Evolutionary conservation across 192 early-diverging fungal species (phyloP), one percentile per base, ranked within the genome.

Genomic region (Cladochytrium replicatum): DNA sequence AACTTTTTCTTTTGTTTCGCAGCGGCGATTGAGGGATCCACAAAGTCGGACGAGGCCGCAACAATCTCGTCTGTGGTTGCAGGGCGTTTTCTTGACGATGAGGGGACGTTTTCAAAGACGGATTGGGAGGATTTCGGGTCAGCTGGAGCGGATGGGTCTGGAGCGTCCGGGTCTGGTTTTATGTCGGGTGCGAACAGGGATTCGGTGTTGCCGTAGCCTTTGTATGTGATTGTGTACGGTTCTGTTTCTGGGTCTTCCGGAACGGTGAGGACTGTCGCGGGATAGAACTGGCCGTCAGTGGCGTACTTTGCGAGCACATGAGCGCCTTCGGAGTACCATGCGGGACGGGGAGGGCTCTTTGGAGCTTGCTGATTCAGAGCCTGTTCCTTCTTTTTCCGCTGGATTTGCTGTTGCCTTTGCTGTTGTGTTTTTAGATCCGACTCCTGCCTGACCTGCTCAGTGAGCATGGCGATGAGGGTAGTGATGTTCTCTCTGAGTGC

Each of bases 261-360:
- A 32, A 72, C 57, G 23, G 67, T 71, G n/a, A 78, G 68, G 45
- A 84, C 67, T 13, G 65, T 77, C 2, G 71, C 76, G 50, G 68
- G 70, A 44, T 82, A 87, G 42, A 74, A 81, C 37, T 85, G 74
- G 1, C 81, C 81, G 54, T 88, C 83, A 4, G 50, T 66, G 4
- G 68, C 55, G 44, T 71, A 86, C 43, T 82, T 72, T 22, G 85
- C 85, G 34, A 77, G 57, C 24, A 81, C 78, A 19, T 63, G 67
- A 25, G 79, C 71, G 7, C 80, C 83, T 6, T 72, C 69, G 21
- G 70, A 41, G 52, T 68, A 80, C 27, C 47, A 40, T 4, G 29
- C 37, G 15, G 3, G 13, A 21, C 9, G 29, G 38, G 15, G 15
- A 29, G 38, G n/a, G n/a, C n/a, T 59, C 57, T 19, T 51, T 47